A percentile compares a stretch with the other conserved stretches of the same genome.
Conservation (phyloP, 148 eudicot species). For the Beta vulgaris region DNA sequence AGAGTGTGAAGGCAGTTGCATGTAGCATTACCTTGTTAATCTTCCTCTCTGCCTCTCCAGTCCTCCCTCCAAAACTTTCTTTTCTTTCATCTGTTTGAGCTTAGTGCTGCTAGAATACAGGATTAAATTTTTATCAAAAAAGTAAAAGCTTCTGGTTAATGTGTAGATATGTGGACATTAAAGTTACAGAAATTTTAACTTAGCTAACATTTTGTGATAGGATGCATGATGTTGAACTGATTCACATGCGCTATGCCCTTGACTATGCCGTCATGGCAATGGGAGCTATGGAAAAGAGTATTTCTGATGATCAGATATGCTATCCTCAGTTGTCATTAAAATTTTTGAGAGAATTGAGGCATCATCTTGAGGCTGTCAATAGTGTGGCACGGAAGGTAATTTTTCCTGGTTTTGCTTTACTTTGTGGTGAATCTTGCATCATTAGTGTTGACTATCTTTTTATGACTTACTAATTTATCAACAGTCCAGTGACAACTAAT, state of each 20-base stretch:
- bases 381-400: conserved; percentile 82
- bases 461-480: not conserved
- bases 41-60: no score
- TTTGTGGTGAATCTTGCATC: not conserved
- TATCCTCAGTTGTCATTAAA: conserved; percentile 48
- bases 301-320: conserved; percentile 46
- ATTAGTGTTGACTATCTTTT: not conserved
- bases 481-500: conserved; percentile 11
- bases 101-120: not conserved
- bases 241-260: conserved; percentile 96
- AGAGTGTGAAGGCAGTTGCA: no score
- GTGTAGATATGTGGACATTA: not conserved
- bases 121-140: no score
- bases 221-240: conserved; percentile 89
- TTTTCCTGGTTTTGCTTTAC: not conserved
- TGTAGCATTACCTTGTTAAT: no score
- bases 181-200: not conserved
- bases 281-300: conserved; percentile 78
- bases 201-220: conserved; percentile 33
- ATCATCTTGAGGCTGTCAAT: conserved; percentile 76
- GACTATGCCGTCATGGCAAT: conserved; percentile 83
- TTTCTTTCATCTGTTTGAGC: not conserved
- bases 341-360: conserved; percentile 59
- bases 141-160: not conserved
- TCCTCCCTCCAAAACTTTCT: no score